A percentile compares a stretch with the other conserved stretches of the same genome.
Evolutionary conservation across 2,329 filamentous ascomycete genomes (phyloP).

Genomic region (Pyrenochaeta sp.): DNA sequence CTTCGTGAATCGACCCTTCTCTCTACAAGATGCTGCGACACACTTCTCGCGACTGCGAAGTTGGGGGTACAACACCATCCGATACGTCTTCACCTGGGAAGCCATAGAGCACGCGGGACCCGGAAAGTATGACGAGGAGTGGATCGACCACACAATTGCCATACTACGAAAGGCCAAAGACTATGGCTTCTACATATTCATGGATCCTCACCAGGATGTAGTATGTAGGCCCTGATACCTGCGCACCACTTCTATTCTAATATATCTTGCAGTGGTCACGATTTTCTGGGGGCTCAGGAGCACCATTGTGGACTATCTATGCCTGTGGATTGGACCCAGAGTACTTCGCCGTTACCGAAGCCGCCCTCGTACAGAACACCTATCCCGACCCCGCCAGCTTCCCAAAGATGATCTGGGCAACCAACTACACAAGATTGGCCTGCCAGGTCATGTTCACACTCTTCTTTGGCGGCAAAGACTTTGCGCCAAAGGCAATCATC

Average conservation of each 20-base stretch:
- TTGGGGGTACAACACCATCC: conserved; percentile 94
- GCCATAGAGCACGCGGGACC: conserved; percentile 95
- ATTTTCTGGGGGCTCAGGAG: conserved; percentile 91
- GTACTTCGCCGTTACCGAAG: conserved; percentile 85
- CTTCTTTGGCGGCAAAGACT: conserved; percentile 90
- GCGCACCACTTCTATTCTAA: conserved; percentile 22
- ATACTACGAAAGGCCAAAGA: conserved; percentile 83
- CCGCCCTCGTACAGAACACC: conserved; percentile 93
- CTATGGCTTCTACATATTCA: conserved; percentile 95
- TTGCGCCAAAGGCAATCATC: conserved; percentile 95
- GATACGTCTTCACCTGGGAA: conserved; percentile 98
- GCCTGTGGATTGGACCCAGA: conserved; percentile 90
- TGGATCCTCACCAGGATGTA: conserved; percentile 99
- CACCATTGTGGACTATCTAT: conserved; percentile 97
- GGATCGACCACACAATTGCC: conserved; percentile 89
- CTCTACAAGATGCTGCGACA: conserved; percentile 79
- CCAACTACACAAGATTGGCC: conserved; percentile 89
- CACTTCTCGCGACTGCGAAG: conserved; percentile 88
- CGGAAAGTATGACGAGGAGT: conserved; percentile 91
- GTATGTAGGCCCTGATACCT: conserved; percentile 59
- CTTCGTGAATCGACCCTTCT: conserved; percentile 87
- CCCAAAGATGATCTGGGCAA: conserved; percentile 99
- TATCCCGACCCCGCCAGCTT: conserved; percentile 85
- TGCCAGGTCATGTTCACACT: conserved; percentile 92
- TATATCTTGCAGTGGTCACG: conserved; percentile 77